phyloP scores from a whole-genome alignment of 2,329 filamentous ascomycete genomes.

The Curvularia verruculosa region DNA sequence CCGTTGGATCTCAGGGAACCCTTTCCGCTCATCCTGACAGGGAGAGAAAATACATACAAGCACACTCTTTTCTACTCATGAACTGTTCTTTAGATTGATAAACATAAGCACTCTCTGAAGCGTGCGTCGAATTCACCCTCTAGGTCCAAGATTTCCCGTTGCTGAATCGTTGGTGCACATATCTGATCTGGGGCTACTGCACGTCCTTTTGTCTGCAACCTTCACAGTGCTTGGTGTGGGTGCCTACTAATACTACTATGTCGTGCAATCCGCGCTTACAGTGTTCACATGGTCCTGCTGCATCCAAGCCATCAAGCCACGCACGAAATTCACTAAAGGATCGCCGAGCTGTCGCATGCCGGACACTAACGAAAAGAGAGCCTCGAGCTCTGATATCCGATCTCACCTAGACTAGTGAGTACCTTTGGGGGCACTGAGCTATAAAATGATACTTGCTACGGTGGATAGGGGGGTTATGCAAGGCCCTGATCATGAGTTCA shows the following conservation, averaged over 20 bases:
- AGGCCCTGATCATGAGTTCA: background rate
- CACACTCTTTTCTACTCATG: background rate
- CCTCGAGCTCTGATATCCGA: background rate
- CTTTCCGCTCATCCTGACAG: background rate
- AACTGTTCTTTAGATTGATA: background rate
- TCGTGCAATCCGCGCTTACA: background rate
- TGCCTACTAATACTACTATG: background rate
- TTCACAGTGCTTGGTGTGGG: background rate
- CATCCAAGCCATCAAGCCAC: background rate
- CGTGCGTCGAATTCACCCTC: background rate
- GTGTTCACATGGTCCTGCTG: background rate
- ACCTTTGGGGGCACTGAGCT: background rate
- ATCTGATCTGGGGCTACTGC: background rate
- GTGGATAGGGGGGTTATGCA: background rate
- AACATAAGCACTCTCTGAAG: background rate
- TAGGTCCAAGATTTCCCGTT: background rate
- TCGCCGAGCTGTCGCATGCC: background rate
- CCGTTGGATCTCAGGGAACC: background rate
- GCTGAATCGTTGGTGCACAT: background rate
- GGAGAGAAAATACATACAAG: background rate
- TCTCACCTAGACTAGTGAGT: background rate
- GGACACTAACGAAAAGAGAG: background rate
- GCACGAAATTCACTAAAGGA: background rate
- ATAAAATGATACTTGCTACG: background rate
- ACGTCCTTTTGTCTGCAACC: background rate